Evolutionary conservation across 805 yeast species (phyloP).

Genomic region (Huiozyma sinensis): DNA sequence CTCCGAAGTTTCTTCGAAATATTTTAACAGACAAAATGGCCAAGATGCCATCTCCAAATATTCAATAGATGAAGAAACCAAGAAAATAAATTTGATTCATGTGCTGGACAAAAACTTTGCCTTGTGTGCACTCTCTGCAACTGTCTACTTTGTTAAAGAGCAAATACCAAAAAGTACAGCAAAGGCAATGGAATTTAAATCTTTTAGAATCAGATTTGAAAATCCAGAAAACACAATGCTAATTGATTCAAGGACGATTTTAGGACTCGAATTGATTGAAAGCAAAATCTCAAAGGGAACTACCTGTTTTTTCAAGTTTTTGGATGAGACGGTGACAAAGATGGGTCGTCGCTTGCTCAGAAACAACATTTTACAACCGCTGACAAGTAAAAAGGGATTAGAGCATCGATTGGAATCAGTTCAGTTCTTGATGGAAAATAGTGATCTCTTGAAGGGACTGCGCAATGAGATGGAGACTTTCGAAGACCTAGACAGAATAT

Average conservation of each 20-base stretch:
- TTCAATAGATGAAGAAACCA: conserved; percentile 7
- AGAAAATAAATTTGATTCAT: conserved; percentile 7
- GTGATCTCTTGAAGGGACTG: conserved; percentile 7
- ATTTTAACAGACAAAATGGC: conserved; percentile 23
- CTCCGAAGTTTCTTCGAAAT: conserved; percentile 14
- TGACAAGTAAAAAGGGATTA: conserved; percentile 31
- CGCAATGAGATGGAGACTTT: conserved; percentile 18
- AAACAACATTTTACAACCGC: conserved; percentile 37
- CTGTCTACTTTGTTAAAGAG: conserved; percentile 18
- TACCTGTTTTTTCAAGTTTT: conserved; percentile 24
- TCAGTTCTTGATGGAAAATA: conserved; percentile 24
- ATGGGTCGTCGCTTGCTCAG: conserved; percentile 37
- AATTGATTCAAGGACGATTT: conserved; percentile 32
- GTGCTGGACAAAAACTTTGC: conserved; percentile 25
- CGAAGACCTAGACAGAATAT: conserved; percentile 34
- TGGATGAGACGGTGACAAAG: conserved; percentile 33
- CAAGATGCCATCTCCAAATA: conserved; percentile 12
- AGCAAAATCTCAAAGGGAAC: conserved; percentile 24
- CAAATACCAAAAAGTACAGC: conserved; percentile 6
- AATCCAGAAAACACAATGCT: conserved; percentile 34
- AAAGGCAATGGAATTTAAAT: not conserved
- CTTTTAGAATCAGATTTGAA: conserved; percentile 18
- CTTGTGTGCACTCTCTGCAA: conserved; percentile 28
- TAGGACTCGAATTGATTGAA: conserved; percentile 31
- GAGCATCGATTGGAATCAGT: conserved; percentile 30